Evolutionary conservation across 805 yeast species (phyloP), one percentile per base, ranked within the genome.

Genomic region (Wickerhamiella shivajii): DNA sequence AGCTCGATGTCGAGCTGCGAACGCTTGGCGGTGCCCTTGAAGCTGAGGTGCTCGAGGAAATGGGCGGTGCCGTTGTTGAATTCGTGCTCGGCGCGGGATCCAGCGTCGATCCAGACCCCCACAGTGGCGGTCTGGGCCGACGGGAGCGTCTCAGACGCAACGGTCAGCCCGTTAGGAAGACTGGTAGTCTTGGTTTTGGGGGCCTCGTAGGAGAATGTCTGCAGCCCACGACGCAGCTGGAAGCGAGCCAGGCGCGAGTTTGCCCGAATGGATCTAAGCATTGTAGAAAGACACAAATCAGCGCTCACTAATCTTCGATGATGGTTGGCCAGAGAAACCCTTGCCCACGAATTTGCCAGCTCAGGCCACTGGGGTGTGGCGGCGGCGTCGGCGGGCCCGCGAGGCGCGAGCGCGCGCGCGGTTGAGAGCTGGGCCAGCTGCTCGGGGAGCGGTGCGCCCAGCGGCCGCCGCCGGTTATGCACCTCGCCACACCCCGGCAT

Each of bases 61-160:
- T 90, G 99, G 0, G 99, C 99, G 6, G 97, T 85, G 30, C 99
- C 99, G 46, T 84, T 84, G 50, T 67, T 67, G 49, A 79, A 72
- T 29, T 64, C 64, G 48, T 73, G 77, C 57, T 90, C 99, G 3
- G 97, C 97, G 41, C 99, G 67, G 3, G 96, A 85, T 2, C 99
- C 99, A 25, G 98, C 95, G 58, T 90, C 95, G 41, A 90, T 84
- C 87, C 95, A 92, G 36, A 90, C 87, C 2, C 97, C 98, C 10
- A 90, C 95, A 2, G 98, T 90, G 40, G 98, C 97, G 27, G 96
- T 84, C 45, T 77, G 67, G 6, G 92, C 75, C 41, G 78, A 75
- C 8, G 97, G 97, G 52, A 79, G 71, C 27, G 66, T 51, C 53
- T 90, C 97, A 29, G 92, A 69, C 35, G 97, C 98, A 24, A 87